Evolutionary conservation across 2,329 filamentous ascomycete species (phyloP).

Genomic region (Talaromyces sp.): DNA sequence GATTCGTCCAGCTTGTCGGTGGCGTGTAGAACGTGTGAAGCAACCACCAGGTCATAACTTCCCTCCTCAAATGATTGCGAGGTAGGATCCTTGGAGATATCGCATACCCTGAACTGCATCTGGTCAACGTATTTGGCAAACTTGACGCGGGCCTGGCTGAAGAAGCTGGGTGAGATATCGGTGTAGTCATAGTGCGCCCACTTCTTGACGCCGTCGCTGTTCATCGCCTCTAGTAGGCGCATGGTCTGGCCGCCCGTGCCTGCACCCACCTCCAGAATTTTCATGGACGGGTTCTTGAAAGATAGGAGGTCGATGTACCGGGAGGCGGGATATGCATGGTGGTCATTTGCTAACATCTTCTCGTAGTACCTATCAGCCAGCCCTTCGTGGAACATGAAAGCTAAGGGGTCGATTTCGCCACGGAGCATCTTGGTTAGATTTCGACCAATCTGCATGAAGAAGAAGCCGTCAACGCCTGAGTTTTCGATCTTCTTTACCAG

Average conservation of each 20-base stretch:
- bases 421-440: not conserved
- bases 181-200: not conserved
- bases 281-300: not conserved
- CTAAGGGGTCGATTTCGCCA: not conserved
- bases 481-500: not conserved
- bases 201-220: not conserved
- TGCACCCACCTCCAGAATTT: not conserved
- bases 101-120: not conserved
- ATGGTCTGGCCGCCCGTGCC: not conserved
- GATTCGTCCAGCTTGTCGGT: not conserved
- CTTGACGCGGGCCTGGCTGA: not conserved
- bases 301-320: not conserved
- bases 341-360: not conserved
- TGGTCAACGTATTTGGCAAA: not conserved
- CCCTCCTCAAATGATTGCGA: not conserved
- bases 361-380: not conserved
- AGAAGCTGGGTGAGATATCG: not conserved
- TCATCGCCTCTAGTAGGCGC: not conserved
- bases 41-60: not conserved
- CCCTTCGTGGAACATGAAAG: not conserved
- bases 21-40: not conserved
- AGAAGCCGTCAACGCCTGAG: not conserved
- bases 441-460: not conserved
- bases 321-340: not conserved
- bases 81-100: not conserved